Evolutionary conservation across 805 yeast species (phyloP), one percentile per base, ranked within the genome.

Genomic region (Candida krabiensis): DNA sequence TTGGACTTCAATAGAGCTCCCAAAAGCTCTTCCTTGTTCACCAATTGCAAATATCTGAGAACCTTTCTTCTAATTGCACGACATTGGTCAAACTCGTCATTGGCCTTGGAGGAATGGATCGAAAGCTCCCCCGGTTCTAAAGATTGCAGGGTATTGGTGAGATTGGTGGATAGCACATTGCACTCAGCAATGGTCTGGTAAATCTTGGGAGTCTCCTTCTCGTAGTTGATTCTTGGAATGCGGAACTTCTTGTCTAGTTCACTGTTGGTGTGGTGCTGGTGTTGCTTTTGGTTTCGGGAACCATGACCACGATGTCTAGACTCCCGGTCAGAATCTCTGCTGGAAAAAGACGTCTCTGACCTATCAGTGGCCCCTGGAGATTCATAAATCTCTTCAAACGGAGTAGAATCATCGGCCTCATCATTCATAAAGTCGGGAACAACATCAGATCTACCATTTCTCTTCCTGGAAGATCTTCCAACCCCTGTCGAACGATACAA

Each of bases 1-100:
- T 93, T 93, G 30, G 96, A 95, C 50, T 79, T 83, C 41, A 93
- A 78, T 46, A 93, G 71, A 30, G 87, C 75, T n/a, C 97, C 98
- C 46, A 93, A 64, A 44, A 80, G 84, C 53, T 87, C 96, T 46
- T 90, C 97, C 41, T 80, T 80, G 29, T 86, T 84, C 28, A 89
- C 87, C 35, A 78, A 70, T 63, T 93, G 98, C 48, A 93, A 71
- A 58, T 89, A 89, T 45, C 88, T 69, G 47, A 93, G 69, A 12
- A 93, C 79, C 52, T 79, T 81, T 43, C 96, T 73, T 58, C 99
- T 77, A 36, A 85, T 74, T 6, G 74, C 66, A 43, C 91, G 75
- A 52, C 95, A 85, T 59, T 79, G 73, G 41, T 86, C 83, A 56
- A 91, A 91, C 38, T 77, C 75, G 19, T 67, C 67, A n/a, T 79